Percentiles rank a stretch among this genome's conserved stretches.
phyloP scores from a whole-genome alignment of 202 grass and related monocot genomes.

The Brachypodium distachyon region DNA sequence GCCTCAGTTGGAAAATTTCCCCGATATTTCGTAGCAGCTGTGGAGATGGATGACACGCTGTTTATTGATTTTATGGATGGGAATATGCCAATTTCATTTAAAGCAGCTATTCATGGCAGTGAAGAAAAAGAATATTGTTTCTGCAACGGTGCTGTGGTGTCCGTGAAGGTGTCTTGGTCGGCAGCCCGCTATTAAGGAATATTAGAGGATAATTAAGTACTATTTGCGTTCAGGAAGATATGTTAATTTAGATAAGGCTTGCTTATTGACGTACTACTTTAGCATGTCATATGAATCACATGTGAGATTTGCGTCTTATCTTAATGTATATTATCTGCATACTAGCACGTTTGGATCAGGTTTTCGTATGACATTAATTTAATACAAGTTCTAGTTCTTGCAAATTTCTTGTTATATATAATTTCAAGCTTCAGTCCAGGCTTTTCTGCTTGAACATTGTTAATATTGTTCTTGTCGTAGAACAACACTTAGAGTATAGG shows the following conservation, averaged over 20 bases:
- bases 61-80: slow-evolving; percentile 7
- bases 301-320: no score
- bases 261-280: not conserved
- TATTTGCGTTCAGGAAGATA: not conserved
- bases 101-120: not conserved
- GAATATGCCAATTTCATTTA: not conserved
- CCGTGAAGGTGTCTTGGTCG: not conserved
- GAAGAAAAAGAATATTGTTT: not conserved
- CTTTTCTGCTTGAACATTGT: no score
- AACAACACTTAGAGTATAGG: no score
- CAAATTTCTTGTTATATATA: no score
- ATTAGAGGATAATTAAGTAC: not conserved
- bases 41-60: not conserved
- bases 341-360: no score
- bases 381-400: no score
- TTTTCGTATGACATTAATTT: no score
- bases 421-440: no score
- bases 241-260: not conserved
- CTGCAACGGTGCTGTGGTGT: not conserved
- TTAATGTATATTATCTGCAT: no score
- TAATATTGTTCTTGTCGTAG: no score
- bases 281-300: no score
- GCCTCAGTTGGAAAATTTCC: not conserved
- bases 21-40: not conserved
- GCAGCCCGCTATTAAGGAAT: not conserved